Conservation (phyloP, 2,329 filamentous ascomycete species). For the Grosmannia penicillata region DNA sequence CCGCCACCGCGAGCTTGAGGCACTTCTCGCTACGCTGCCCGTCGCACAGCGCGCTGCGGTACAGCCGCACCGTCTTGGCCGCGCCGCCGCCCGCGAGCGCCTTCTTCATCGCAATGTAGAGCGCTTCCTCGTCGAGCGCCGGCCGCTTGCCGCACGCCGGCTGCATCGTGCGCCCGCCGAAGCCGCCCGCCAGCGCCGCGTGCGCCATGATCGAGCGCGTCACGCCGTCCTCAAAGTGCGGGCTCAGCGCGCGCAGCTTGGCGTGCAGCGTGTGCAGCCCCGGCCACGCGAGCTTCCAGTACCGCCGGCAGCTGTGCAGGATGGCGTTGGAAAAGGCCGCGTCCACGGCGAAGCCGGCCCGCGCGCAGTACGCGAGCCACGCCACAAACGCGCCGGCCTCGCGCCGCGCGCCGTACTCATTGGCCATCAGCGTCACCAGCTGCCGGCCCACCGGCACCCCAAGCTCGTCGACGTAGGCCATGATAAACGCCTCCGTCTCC, state of each 20-base stretch:
- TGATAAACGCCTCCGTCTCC: constrained; percentile 32
- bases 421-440: constrained; percentile 26
- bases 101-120: constrained; percentile 26
- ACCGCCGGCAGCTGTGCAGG: constrained; percentile 20
- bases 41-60: constrained; percentile 20
- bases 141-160: constrained; percentile 11
- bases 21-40: constrained; percentile 24
- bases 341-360: constrained; percentile 20
- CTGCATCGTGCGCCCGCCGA: neutral
- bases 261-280: constrained; percentile 20
- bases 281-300: constrained; percentile 22
- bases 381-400: constrained; percentile 22
- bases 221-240: constrained; percentile 19
- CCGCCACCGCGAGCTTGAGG: constrained; percentile 31
- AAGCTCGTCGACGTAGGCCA: constrained; percentile 20
- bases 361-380: constrained; percentile 25
- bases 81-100: constrained; percentile 19
- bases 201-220: constrained; percentile 24
- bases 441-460: constrained; percentile 20
- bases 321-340: constrained; percentile 24
- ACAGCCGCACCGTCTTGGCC: constrained; percentile 21
- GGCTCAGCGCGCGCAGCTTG: constrained; percentile 18
- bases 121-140: constrained; percentile 16
- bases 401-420: constrained; percentile 24
- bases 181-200: constrained; percentile 14